Evolutionary conservation across 73 alveolate genomes (phyloP).

Genomic region (Tetrahymena thermophila): DNA sequence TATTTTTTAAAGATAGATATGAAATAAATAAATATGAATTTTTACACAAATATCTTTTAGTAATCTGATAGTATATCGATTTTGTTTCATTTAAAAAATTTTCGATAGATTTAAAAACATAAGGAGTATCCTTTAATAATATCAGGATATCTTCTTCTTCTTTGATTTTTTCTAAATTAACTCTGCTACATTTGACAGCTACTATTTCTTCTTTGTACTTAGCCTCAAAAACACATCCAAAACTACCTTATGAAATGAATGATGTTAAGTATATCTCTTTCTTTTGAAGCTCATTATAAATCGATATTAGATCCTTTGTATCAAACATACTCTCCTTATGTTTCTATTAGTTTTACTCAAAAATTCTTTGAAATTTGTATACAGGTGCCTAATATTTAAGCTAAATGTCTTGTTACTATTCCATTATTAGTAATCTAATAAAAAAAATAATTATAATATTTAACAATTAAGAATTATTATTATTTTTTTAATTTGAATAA

Average conservation of each 20-base stretch:
- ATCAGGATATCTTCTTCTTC: background rate
- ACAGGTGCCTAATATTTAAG: background rate
- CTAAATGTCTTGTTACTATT: background rate
- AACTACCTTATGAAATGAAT: background rate
- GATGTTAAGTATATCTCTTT: background rate
- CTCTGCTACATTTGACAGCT: background rate
- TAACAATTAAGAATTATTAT: too few species aligned
- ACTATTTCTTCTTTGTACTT: too few species aligned
- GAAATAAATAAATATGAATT: too few species aligned
- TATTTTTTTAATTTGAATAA: background rate
- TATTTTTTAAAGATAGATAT: too few species aligned
- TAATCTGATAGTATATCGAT: background rate
- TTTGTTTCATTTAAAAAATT: too few species aligned
- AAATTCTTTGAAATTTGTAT: too few species aligned
- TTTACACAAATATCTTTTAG: background rate
- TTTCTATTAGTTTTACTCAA: too few species aligned
- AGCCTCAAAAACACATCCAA: background rate
- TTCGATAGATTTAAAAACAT: background rate
- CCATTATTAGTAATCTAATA: background rate
- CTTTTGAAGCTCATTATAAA: too few species aligned
- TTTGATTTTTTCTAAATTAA: background rate
- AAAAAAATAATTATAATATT: too few species aligned
- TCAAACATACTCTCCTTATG: background rate
- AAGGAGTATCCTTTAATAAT: background rate
- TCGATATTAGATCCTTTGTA: too few species aligned